Base-by-base conservation (phyloP, 768 basidiomycete genomes). In the Lyophyllum decastes region DNA sequence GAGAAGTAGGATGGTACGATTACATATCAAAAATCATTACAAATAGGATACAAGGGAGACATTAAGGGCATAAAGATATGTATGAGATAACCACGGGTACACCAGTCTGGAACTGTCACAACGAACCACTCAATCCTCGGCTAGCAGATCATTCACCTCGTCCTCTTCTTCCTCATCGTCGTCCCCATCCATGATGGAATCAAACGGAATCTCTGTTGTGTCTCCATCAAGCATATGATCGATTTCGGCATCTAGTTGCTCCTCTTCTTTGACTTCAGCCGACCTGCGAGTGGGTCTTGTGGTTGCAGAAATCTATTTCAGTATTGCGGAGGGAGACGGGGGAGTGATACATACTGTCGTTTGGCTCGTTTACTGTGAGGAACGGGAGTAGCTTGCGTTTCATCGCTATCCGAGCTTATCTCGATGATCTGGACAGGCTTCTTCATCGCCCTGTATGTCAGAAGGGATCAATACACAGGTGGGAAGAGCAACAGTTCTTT, bases 111-210 rank as follows among this genome's bases (percentile, higher is more conserved):
- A 5, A 27, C 11, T 7, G 25, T 25, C 14, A 33, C 30, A 10
- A 4, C 30, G 30, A 45, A 12, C 25, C 8, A 45, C 38, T 57
- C 54, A 62, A 19, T 60, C 73, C 27, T 72, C 74, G 22, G 68
- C 73, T 41, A 82, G 65, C 52, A 82, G 70, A 64, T 74, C 77
- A 55, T 77, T 73, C 16, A 85, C 83, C 70, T 85, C 82, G 1
- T 81, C 82, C 43, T 80, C 81, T 40, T 83, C 85, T 9, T 79
- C 77, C 45, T 82, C 82, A n/a, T 78, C 80, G 47, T 79, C 82
- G 17, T 78, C 80, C 49, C 67, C 66, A 58, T 84, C 83, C 71
- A 86, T 82, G 22, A 86, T 82, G 3, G 85, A 84, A 68, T 82
- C 80, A 45, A 72, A 66, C 11, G 71, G 58, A 11, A 64, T 49